These are phyloP conservation scores for Warburgia ugandensis DNA, from an alignment of 164 flowering plant species.

Conservation along the genomic window DNA sequence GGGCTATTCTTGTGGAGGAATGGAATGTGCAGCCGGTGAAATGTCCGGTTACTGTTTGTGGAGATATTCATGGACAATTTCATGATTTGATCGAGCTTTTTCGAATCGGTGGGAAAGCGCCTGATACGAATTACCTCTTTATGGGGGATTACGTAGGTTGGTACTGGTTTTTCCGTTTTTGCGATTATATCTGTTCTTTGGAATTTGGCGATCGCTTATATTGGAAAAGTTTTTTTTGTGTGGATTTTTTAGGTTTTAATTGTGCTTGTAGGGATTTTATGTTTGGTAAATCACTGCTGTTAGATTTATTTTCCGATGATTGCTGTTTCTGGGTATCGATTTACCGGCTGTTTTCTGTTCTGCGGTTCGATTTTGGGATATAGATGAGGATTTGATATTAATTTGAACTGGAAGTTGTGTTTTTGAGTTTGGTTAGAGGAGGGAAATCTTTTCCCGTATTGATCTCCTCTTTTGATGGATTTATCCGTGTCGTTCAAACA, in stretches of 20 bases:
- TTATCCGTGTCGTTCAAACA: no score
- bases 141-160: conserved; percentile 45
- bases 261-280: not conserved
- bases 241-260: not conserved
- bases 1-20: conserved; percentile 36
- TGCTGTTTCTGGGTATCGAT: no score
- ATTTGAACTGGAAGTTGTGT: no score
- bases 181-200: not conserved
- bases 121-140: conserved; percentile 41
- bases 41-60: conserved; percentile 46
- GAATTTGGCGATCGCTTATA: not conserved
- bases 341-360: no score
- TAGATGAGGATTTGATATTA: no score
- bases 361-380: no score
- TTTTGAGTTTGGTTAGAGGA: no score
- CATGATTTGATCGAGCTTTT: conserved; percentile 42
- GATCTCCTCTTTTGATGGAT: no score
- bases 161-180: conserved; percentile 1
- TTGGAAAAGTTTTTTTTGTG: not conserved
- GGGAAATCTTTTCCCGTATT: no score
- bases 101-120: conserved; percentile 37
- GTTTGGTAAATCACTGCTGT: not conserved
- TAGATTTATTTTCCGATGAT: not conserved
- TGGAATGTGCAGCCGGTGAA: conserved; percentile 44
- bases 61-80: conserved; percentile 43